Base-by-base conservation (phyloP, 129 eudicot genomes). In the Rutidosis leptorrhynchoides region DNA sequence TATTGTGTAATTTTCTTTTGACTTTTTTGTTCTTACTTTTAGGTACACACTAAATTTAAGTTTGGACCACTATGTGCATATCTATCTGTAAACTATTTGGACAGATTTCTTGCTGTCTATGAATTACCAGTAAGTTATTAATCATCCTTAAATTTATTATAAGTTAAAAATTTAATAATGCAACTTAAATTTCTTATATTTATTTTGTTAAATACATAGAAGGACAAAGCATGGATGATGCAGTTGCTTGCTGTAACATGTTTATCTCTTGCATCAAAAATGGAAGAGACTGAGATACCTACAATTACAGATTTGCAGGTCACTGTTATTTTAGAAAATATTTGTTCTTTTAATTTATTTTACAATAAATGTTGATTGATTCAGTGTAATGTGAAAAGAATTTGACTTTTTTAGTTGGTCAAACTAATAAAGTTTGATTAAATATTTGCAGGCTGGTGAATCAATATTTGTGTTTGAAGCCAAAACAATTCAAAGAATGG, bases 261-360 rank as follows among this genome's bases (percentile, higher is more conserved):
- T 68, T 53, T 83, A 71, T 81, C 87, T 7, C 73, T 83, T 59
- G 95, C 80, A 23, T 79, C 90, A 40, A 83, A 87, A 77, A 74
- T 87, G 83, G 90, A 87, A 65, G 95, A 87, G 80, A 83, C 89
- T 51, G 81, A 73, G 45, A 85, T 81, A 8, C 90, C 95, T 23
- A 65, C 37, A 22, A 66, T 67, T 69, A 70, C 76, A 65, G 89
- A 87, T 78, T 76, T 87, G 58, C 95, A 87, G 89, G 95, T 87
- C 53, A 46, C 26, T 26, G 55, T 59, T 6, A 4, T 30, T 45
- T 65, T 11, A 6, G 17, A 19, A 25, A 17, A 10, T 48, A 15
- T 11, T 20, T 19, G 0, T 17, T 25, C 2, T 64, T 32, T 9
- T 32, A n/a, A 9, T 17, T 7, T 11, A 7, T 45, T 27, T 3